phyloP scores from a whole-genome alignment of 495 filamentous ascomycete species.

The Jackrogersella multiformis region DNA sequence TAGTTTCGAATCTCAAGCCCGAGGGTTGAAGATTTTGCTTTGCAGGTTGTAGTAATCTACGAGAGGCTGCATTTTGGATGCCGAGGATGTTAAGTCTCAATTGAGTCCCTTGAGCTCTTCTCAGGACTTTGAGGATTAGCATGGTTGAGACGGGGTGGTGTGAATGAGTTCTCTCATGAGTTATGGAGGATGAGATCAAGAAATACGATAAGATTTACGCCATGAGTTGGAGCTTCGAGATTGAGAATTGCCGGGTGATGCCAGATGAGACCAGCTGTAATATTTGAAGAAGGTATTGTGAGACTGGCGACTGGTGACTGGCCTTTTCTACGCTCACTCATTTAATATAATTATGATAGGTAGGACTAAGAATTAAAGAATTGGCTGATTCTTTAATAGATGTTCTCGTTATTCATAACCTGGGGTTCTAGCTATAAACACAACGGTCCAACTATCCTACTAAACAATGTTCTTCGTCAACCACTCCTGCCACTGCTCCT shows the following conservation, averaged over 20 bases:
- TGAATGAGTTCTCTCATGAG: slow-evolving; percentile 1
- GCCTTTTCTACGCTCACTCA: too few species aligned
- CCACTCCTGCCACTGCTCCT: slow-evolving; percentile 87
- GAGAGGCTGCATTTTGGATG: slow-evolving; percentile 3
- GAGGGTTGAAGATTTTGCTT: slow-evolving; percentile 6
- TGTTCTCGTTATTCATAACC: too few species aligned
- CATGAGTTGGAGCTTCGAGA: background rate
- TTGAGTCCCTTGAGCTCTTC: slow-evolving; percentile 18
- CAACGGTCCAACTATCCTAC: slow-evolving; percentile 16
- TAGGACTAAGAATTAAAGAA: too few species aligned
- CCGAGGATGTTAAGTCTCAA: background rate
- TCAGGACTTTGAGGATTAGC: slow-evolving; percentile 12
- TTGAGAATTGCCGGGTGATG: background rate
- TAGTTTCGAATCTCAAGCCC: slow-evolving; percentile 31
- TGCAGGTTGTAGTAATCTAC: background rate
- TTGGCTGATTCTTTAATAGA: too few species aligned
- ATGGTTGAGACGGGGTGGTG: slow-evolving; percentile 14
- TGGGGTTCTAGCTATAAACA: too few species aligned
- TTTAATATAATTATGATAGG: too few species aligned
- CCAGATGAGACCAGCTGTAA: slow-evolving; percentile 5
- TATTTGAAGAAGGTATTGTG: background rate
- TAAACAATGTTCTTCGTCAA: slow-evolving; percentile 77
- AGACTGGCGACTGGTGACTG: background rate
- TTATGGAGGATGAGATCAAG: background rate
- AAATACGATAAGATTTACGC: slow-evolving; percentile 5